Conservation (phyloP, 805 yeast genomes). For the Lipomyces yamadae region DNA sequence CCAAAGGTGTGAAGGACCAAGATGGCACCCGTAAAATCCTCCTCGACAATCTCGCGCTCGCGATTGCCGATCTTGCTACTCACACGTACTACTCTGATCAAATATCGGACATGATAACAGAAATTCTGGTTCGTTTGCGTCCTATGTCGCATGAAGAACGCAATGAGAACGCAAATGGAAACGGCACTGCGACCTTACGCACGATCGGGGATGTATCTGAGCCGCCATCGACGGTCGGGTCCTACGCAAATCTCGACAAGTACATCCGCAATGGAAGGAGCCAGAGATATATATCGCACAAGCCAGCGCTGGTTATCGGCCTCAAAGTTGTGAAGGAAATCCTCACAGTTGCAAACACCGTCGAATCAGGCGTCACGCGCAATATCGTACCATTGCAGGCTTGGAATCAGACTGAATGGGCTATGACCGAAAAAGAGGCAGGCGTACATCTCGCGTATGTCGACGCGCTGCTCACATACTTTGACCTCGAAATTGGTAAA, state of each 20-base stretch:
- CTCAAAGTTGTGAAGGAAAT: constrained; percentile 27
- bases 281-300: constrained; percentile 3
- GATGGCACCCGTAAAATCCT: constrained; percentile 39
- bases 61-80: constrained; percentile 71
- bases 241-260: constrained; percentile 24
- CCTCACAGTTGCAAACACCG: constrained; percentile 28
- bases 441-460: constrained; percentile 26
- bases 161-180: neutral
- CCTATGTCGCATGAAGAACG: constrained; percentile 8
- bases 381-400: constrained; percentile 28
- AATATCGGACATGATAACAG: constrained; percentile 77
- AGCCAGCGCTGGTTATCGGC: constrained; percentile 21
- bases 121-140: constrained; percentile 50
- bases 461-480: constrained; percentile 26
- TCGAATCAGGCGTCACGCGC: constrained; percentile 32
- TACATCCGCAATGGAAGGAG: constrained; percentile 13
- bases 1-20: constrained; percentile 8
- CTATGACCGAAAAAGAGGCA: constrained; percentile 14
- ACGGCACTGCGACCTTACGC: neutral
- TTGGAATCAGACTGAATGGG: constrained; percentile 34
- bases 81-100: constrained; percentile 89
- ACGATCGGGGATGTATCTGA: constrained; percentile 3
- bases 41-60: constrained; percentile 55
- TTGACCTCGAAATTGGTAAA: constrained; percentile 18
- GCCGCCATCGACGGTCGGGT: constrained; percentile 30